Percentiles rank a stretch among this genome's conserved stretches.
Evolutionary conservation across 257 asterid genomes (phyloP).

Genomic region (Nicotiana knightiana): DNA sequence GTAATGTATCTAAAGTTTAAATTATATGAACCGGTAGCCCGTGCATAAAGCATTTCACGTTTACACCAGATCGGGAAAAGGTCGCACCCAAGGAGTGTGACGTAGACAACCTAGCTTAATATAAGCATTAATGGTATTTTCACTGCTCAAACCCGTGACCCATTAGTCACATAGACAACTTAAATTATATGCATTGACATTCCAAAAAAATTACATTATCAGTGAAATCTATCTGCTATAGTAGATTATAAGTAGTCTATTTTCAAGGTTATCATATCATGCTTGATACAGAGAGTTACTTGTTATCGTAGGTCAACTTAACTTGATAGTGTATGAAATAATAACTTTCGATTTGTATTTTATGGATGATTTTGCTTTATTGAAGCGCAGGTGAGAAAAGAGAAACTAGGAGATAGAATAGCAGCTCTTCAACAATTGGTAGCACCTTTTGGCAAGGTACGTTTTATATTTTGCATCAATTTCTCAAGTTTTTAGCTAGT

Average conservation of each 20-base stretch:
- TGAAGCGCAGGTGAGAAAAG: conserved; percentile 63
- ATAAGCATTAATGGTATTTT: rapidly evolving
- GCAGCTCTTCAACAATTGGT: conserved; percentile 92
- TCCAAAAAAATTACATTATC: too few species aligned
- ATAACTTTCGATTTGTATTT: background rate
- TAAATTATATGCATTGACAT: too few species aligned
- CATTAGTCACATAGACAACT: too few species aligned
- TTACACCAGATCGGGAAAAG: rapidly evolving
- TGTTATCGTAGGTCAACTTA: background rate
- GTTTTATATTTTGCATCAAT: background rate
- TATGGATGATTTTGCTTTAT: background rate
- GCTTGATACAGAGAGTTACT: background rate
- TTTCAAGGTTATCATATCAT: background rate
- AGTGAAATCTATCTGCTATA: too few species aligned
- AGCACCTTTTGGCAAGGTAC: conserved; percentile 96
- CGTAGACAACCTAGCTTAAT: too few species aligned
- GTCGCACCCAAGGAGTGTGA: too few species aligned
- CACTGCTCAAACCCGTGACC: too few species aligned
- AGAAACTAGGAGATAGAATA: conserved; percentile 87
- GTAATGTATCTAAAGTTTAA: conserved; percentile 16
- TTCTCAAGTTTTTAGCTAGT: background rate
- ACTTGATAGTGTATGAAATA: background rate
- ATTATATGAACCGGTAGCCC: background rate
- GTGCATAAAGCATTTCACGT: too few species aligned
- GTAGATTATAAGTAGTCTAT: too few species aligned